Conservation (phyloP, 305 asterid genomes). For the Vinca major region DNA sequence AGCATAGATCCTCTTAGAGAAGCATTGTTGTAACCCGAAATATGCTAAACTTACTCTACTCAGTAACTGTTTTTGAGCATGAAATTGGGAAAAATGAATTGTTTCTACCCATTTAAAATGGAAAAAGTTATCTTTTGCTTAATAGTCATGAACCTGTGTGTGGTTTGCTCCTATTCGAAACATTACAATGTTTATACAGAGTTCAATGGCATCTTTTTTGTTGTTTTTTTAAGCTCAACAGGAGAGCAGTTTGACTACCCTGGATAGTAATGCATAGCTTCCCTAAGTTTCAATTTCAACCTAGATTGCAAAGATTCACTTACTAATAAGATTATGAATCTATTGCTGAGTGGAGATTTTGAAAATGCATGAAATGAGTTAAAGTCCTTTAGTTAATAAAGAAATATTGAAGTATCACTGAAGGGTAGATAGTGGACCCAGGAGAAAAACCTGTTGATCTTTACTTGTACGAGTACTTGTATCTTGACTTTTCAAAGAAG, state of each 20-base stretch:
- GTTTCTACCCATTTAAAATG: no score
- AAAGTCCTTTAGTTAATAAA: background rate
- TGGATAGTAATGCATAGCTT: background rate
- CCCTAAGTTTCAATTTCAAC: background rate
- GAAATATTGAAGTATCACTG: background rate
- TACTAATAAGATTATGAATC: background rate
- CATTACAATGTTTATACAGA: background rate
- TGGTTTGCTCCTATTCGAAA: background rate
- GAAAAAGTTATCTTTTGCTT: background rate
- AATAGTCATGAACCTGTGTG: background rate
- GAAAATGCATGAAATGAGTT: background rate
- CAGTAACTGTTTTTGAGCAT: background rate
- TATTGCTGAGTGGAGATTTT: background rate
- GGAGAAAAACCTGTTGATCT: background rate
- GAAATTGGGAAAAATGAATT: background rate
- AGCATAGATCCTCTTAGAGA: background rate
- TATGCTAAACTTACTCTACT: background rate
- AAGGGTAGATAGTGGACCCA: background rate
- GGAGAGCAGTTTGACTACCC: background rate
- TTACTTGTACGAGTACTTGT: background rate
- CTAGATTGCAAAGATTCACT: background rate
- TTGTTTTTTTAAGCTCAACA: background rate
- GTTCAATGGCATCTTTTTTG: background rate
- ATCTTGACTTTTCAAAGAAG: background rate
- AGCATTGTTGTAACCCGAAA: background rate